Evolutionary conservation across 805 yeast genomes (phyloP).

Genomic region (Sugiyamaella floridensis): DNA sequence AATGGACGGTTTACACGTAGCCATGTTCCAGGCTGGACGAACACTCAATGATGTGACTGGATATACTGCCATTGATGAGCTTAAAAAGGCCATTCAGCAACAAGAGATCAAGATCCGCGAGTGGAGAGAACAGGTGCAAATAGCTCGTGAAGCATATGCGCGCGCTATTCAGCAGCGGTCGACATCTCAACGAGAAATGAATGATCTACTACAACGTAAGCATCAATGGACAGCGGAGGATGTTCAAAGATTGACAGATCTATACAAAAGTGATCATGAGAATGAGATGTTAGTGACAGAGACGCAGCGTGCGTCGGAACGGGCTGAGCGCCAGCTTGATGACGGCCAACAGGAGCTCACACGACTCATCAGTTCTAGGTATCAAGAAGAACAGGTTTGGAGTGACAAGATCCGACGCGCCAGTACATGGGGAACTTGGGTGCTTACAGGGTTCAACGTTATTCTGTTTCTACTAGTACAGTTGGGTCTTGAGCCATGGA

Average conservation of each 20-base stretch:
- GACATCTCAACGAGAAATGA: constrained; percentile 72
- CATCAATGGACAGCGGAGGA: constrained; percentile 74
- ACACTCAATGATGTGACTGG: constrained; percentile 90
- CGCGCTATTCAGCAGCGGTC: constrained; percentile 60
- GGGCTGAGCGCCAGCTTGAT: constrained; percentile 58
- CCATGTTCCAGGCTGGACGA: constrained; percentile 35
- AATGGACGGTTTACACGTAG: constrained; percentile 30
- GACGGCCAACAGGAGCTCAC: constrained; percentile 61
- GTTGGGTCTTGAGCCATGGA: constrained; percentile 90
- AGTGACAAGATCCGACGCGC: constrained; percentile 91
- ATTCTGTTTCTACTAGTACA: constrained; percentile 74
- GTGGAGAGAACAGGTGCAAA: constrained; percentile 43
- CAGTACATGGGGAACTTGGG: constrained; percentile 94
- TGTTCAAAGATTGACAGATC: constrained; percentile 72
- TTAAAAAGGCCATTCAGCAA: constrained; percentile 54
- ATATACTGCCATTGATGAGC: constrained; percentile 66
- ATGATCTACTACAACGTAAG: constrained; percentile 80
- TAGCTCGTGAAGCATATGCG: constrained; percentile 45
- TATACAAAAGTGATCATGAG: constrained; percentile 74
- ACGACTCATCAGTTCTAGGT: constrained; percentile 74
- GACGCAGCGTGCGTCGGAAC: constrained; percentile 42
- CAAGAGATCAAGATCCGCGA: constrained; percentile 46
- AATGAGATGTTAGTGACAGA: constrained; percentile 55
- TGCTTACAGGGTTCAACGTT: constrained; percentile 81
- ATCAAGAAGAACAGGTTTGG: constrained; percentile 97